These are phyloP conservation scores for Corchorus capsularis DNA, from an alignment of 345 rosid genomes.

Conservation along the genomic window DNA sequence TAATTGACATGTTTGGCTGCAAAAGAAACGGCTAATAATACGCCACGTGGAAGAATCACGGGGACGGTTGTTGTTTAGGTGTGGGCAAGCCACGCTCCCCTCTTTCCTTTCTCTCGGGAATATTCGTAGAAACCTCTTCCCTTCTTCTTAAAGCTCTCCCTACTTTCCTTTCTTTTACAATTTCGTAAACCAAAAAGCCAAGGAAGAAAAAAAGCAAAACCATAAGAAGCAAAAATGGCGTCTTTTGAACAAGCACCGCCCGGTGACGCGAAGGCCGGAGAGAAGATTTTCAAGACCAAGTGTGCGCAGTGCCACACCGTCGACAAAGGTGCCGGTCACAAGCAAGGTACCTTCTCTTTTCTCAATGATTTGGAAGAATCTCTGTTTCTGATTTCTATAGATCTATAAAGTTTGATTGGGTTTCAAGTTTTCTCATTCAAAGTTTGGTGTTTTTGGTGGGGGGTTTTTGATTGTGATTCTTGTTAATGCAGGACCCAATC, in stretches of 20 bases:
- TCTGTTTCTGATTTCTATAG: neutral
- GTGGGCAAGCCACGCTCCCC: neutral
- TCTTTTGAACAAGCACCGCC: slow-evolving; percentile 85
- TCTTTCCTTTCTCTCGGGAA: neutral
- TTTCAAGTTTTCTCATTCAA: neutral
- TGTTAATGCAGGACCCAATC: slow-evolving; percentile 65
- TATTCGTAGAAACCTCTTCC: neutral
- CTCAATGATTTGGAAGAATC: neutral
- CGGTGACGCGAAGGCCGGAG: slow-evolving; percentile 68
- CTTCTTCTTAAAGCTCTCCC: neutral
- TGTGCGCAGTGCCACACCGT: slow-evolving; percentile 92
- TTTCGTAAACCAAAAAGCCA: neutral
- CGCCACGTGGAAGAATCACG: neutral
- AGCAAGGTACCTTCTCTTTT: slow-evolving; percentile 54
- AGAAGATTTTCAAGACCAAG: slow-evolving; percentile 88
- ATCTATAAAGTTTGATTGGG: neutral
- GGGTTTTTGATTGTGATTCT: no score
- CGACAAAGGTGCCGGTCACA: slow-evolving; percentile 95
- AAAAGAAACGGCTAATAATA: neutral
- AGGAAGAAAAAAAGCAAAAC: neutral
- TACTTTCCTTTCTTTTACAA: neutral
- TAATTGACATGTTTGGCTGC: neutral
- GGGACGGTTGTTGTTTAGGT: neutral
- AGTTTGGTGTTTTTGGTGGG: neutral
- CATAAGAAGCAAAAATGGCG: slow-evolving; percentile 49